Percentiles rank a stretch among this genome's conserved stretches.
These are phyloP conservation scores for Psilocybe cyanescens DNA, from an alignment of 768 basidiomycete genomes.

Conservation along the genomic window DNA sequence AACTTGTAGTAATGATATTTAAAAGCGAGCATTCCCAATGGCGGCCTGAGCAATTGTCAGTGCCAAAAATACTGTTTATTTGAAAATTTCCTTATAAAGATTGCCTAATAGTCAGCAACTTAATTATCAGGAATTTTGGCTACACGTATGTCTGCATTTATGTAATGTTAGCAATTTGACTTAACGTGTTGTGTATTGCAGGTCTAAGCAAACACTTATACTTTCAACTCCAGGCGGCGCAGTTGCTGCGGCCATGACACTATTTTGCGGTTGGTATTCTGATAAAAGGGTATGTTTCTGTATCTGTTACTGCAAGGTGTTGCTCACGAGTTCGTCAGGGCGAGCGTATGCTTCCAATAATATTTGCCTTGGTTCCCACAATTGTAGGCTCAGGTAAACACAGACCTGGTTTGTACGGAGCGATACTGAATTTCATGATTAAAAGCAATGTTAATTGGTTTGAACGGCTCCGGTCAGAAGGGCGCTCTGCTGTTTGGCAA, in stretches of 20 bases:
- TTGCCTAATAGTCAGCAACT: constrained; percentile 51
- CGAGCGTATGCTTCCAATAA: constrained; percentile 64
- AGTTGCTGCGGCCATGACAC: constrained; percentile 48
- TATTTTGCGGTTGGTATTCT: constrained; percentile 67
- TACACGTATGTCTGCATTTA: constrained; percentile 49
- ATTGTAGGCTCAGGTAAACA: constrained; percentile 55
- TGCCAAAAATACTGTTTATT: neutral
- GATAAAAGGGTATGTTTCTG: constrained; percentile 53
- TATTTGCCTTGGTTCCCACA: constrained; percentile 60
- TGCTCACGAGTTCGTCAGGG: constrained; percentile 31
- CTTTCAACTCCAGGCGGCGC: constrained; percentile 59
- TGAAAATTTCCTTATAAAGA: neutral
- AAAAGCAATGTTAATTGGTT: constrained; percentile 54
- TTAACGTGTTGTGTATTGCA: constrained; percentile 18
- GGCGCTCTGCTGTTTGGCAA: constrained; percentile 60
- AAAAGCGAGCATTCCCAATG: constrained; percentile 68
- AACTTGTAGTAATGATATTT: neutral
- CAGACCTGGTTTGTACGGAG: neutral
- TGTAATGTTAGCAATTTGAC: neutral
- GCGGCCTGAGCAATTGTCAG: constrained; percentile 65
- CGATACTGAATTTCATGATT: neutral
- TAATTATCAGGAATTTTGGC: constrained; percentile 66
- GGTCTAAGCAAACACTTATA: constrained; percentile 64
- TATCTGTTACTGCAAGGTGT: neutral
- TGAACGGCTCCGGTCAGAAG: constrained; percentile 51